Base-by-base conservation (phyloP, 495 filamentous ascomycete genomes). In the Podospora comata region DNA sequence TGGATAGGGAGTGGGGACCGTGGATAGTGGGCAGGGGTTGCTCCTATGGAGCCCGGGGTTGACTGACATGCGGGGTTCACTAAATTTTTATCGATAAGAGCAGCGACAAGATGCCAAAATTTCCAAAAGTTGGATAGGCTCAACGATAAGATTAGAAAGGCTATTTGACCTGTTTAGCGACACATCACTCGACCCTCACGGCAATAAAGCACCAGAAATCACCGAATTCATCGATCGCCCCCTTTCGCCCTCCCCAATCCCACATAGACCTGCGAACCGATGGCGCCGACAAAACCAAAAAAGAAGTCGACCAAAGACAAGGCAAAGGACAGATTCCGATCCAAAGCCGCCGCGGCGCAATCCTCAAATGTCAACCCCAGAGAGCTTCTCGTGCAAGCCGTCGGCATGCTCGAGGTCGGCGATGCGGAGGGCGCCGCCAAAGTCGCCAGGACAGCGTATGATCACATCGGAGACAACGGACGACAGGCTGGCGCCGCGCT, bases 401-500 rank as follows among this genome's bases (percentile, higher is more conserved):
- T 87, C 7, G 81, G 85, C 60, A 84, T 88, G 32, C 84, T 95
- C 27, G 88, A 92, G 72, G 90, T 88, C 55, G 88, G 88, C 61
- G 86, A 92, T 68, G 81, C 89, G 3, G 85, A 89, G 48, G 85
- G 85, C 65, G 92, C 94, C 5, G 84, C 91, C n/a, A 77, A 80
- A 39, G 70, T 87, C 26, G 91, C 90, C 20, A 81, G 87, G 66
- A 80, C 85, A 54, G 90, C 90, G 9, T 84, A 91, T 54, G 77
- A 79, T 11, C 79, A 86, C 5, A 79, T 82, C 65, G 26, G 76
- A 65, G 62, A 76, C 34, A 62, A 74, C 57, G 71, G 80, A 69
- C 64, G 78, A 71, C 69, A 77, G 72, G 67, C 86, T 91, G 58
- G 87, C 85, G 30, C 77, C 2, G 89, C 92, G 1, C 78, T 97